Base-by-base conservation (phyloP, 2,329 filamentous ascomycete species). In the Ophiostoma sp. region DNA sequence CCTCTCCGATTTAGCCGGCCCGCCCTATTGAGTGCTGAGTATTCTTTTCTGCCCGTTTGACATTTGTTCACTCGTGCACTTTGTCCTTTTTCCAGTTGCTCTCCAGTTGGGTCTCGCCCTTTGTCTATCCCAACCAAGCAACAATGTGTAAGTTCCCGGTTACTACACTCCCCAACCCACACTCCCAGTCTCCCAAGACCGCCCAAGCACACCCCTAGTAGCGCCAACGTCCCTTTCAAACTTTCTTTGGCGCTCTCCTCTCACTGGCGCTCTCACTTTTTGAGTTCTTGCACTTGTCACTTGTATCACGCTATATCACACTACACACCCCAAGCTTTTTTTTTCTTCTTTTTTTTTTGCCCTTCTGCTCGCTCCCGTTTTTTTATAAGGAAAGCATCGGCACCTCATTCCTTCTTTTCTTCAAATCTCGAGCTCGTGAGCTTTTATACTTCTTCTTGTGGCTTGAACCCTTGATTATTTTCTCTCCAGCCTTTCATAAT, bases 141-240 rank as follows among this genome's bases (percentile, higher is more conserved):
- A 69, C 31, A 55, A 55, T 69, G 66, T 69, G 66, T 69, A 69
- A 69, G 66, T 69, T 50, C 19, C 19, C 48, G 17, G 31, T 39
- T 17, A 36, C 45, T 33, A 39, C 66, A 39, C 25, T 31, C 28
- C 25, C 66, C 17, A 33, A 31, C 28, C 66, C 66, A 69, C 48
- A 69, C 28, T 19, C 66, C 45, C 33, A 69, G 42, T 8, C 33
- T 36, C 33, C 8, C 45, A 55, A 69, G 42, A 28, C 42, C 25
- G 19, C 31, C 66, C 28, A 52, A 52, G 66, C 39, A 50, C 36
- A 6, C 22, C 64, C 42, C 28, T 68, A 50, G 39, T 33, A 31
- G 42, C 42, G 42, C 42, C 39, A 68, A 17, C 42, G 39, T 66
- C 25, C 15, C 64, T 50, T 50, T 50, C 22, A 50, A 50, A 50